Conservation (phyloP, 2,329 filamentous ascomycete genomes). For the Aspergillus pseudoglaucus region DNA sequence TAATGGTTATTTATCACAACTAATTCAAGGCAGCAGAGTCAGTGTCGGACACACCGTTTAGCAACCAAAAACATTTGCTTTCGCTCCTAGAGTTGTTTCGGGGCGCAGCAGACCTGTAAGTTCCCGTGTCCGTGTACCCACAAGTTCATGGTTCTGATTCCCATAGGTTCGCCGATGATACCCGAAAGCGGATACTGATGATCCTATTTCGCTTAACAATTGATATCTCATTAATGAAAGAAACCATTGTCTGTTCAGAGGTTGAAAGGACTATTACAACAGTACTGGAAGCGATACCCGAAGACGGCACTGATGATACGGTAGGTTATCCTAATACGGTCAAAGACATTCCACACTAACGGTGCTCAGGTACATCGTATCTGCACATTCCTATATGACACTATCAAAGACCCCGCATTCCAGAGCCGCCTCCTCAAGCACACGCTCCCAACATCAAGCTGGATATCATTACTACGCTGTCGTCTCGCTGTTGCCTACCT, state of each 20-base stretch:
- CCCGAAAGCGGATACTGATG: conserved; percentile 24
- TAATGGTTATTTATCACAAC: not conserved
- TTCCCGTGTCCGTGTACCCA: conserved; percentile 7
- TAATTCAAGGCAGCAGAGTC: conserved; percentile 8
- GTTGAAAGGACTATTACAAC: conserved; percentile 29
- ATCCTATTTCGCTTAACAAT: conserved; percentile 32
- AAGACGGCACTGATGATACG: conserved; percentile 12
- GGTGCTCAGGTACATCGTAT: conserved; percentile 22
- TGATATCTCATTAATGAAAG: conserved; percentile 26
- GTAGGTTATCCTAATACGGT: conserved; percentile 10
- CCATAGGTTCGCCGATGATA: conserved; percentile 27
- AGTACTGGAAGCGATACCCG: conserved; percentile 21
- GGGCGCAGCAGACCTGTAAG: conserved; percentile 26
- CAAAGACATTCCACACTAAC: conserved; percentile 6
- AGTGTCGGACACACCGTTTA: conserved; percentile 7
- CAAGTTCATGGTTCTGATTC: not conserved
- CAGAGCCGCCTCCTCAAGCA: conserved; percentile 37
- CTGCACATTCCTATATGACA: conserved; percentile 21
- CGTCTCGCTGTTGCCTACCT: conserved; percentile 35
- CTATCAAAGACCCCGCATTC: conserved; percentile 32
- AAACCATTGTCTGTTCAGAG: conserved; percentile 23
- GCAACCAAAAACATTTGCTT: conserved; percentile 18
- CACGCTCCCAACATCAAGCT: conserved; percentile 31
- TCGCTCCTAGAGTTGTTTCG: conserved; percentile 30
- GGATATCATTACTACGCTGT: conserved; percentile 34